Base-by-base conservation (phyloP, 2,329 filamentous ascomycete species). In the Sporothrix dimorphospora region DNA sequence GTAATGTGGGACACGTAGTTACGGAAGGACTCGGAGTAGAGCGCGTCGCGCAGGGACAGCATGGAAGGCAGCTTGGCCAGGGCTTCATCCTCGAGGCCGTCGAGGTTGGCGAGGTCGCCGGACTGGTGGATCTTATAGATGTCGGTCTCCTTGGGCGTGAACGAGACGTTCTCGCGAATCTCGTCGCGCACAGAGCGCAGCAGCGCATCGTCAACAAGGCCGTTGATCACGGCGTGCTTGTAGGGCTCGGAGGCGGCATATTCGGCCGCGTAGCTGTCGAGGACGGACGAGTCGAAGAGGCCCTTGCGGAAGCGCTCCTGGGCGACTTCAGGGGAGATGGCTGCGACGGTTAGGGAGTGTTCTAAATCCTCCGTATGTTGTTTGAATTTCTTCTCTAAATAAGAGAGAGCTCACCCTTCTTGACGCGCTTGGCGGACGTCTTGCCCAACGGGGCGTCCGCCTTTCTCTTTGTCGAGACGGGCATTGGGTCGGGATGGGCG, bases 91-190 rank as follows among this genome's bases (percentile, higher is more conserved):
- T 97, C 93, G 57, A 99, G 88, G 30, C 96, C 96, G 81, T 98
- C 95, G 72, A 99, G 89, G 82, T 99, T 99, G 63, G 96, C 96
- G 45, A 99, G 88, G 81, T 99, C 96, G 76, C 96, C 96, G 4
- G 95, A 98, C 85, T 99, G 96, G 86, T 98, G 94, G 79, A 99
- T 98, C 83, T 97, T 97, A 88, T 99, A 99, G 78, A 99, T 99
- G 81, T 99, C 96, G 65, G 96, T 99, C 82, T 99, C 96, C 82
- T 99, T 99, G 77, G 94, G 94, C 14, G 96, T 98, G 84, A 99
- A 99, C 76, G 93, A 91, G 76, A 99, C 92, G 79, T 97, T 94
- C 76, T 92, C 87, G 81, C 91, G 91, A 81, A 98, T 95, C 83
- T 99, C 96, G 78, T 88, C 84, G 79, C 96, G 94, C 73, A 99